Percentiles rank a stretch among this genome's conserved stretches.
Conservation (phyloP, 73 alveolate genomes). For the Tetrahymena elliotti region DNA sequence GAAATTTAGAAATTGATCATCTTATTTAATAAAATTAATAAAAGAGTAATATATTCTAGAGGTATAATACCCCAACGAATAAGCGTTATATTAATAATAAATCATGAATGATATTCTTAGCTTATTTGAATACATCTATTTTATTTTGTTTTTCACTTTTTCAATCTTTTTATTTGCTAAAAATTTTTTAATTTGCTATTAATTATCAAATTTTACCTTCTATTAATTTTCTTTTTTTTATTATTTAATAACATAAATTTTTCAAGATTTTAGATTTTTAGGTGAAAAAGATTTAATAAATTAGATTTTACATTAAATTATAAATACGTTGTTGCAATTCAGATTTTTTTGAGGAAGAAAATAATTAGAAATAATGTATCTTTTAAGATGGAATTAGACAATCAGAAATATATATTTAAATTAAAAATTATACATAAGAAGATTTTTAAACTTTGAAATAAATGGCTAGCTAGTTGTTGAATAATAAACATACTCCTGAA, state of each 20-base stretch:
- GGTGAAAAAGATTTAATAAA: not conserved
- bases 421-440: too few species aligned
- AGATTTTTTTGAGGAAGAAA: not conserved
- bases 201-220: not conserved
- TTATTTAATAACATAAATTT: not conserved
- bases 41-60: not conserved
- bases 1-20: not conserved
- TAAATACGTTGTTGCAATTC: not conserved
- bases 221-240: not conserved
- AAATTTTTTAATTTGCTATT: not conserved
- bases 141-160: not conserved
- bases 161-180: not conserved
- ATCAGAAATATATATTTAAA: too few species aligned
- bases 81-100: not conserved
- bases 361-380: not conserved
- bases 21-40: not conserved
- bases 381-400: not conserved
- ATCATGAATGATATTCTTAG: not conserved
- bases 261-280: not conserved
- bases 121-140: too few species aligned
- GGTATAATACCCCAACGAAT: not conserved
- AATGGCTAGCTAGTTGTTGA: not conserved
- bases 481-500: not conserved
- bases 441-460: not conserved
- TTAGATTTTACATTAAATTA: too few species aligned